Base-by-base conservation (phyloP, 352 stramenopile species). In the Albugo laibachii region DNA sequence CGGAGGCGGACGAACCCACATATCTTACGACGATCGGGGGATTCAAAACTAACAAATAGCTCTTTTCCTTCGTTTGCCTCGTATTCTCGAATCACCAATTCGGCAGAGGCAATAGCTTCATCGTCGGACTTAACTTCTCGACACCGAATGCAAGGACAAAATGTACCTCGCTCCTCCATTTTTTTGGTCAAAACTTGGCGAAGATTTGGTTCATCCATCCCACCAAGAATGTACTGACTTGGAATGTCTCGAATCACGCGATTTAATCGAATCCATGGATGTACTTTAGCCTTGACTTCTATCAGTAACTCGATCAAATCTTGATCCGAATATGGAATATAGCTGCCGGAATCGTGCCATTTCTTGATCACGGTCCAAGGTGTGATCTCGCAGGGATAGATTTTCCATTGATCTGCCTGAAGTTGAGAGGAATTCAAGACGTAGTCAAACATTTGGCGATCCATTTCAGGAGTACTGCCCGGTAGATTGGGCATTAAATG, bases 381-480 rank as follows among this genome's bases (percentile, higher is more conserved):
- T 20, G 82, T 92, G 48, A 95, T 84, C 58, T 94, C 83, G 56
- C 83, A 95, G 38, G 86, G 86, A 31, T 96, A 96, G 59, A 96
- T 95, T 66, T 96, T 96, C 85, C 84, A 95, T 61, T 95, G 84
- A 50, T 96, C 86, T 0, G 83, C 83, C 55, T 95, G 84, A n/a
- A 96, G 63, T 47, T 93, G 63, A 6, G 79, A 65, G 27, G 84
- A 87, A 27, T 78, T 53, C 36, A 96, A 55, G 14, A 96, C 78
- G 38, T 85, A 83, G 14, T 93, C 71, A 53, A 96, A 95, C 86
- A 96, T 96, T 14, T 59, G 50, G 15, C 66, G 66, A 56, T 96
- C 86, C 37, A 79, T 75, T 21, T 86, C 82, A 0, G 75, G 62
- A 31, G 76, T 69, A 20, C 77, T 83, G 0, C 83, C 85, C 1